Evolutionary conservation across 2,329 filamentous ascomycete genomes (phyloP).

Genomic region (Pseudogymnoascus sp.): DNA sequence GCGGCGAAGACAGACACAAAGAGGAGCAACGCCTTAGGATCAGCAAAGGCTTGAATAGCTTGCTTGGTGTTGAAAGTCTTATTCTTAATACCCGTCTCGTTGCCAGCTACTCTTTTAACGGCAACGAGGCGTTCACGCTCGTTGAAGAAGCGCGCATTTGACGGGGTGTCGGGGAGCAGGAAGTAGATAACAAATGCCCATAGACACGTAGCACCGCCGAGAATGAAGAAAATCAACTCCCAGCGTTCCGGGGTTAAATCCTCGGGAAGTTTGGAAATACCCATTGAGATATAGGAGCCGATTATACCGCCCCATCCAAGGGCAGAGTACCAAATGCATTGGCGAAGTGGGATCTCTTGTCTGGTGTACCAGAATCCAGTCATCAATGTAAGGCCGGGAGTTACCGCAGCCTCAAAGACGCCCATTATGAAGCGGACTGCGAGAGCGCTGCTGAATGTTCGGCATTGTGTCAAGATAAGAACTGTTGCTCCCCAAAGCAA

Average conservation of each 20-base stretch:
- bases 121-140: slow-evolving; percentile 26
- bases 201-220: slow-evolving; percentile 27
- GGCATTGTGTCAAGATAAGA: slow-evolving; percentile 28
- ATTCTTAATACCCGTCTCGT: slow-evolving; percentile 31
- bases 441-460: slow-evolving; percentile 22
- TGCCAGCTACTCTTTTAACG: slow-evolving; percentile 25
- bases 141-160: slow-evolving; percentile 26
- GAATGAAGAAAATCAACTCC: slow-evolving; percentile 29
- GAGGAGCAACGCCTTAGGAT: slow-evolving; percentile 27
- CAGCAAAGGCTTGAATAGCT: slow-evolving; percentile 21
- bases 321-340: slow-evolving; percentile 29
- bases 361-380: slow-evolving; percentile 31
- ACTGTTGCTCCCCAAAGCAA: slow-evolving; percentile 30
- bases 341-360: slow-evolving; percentile 29
- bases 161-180: slow-evolving; percentile 28
- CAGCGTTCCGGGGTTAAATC: slow-evolving; percentile 25
- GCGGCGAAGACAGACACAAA: slow-evolving; percentile 15
- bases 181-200: slow-evolving; percentile 28
- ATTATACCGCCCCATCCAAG: slow-evolving; percentile 27
- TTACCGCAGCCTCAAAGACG: slow-evolving; percentile 28
- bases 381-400: slow-evolving; percentile 29
- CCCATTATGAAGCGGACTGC: slow-evolving; percentile 24
- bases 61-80: slow-evolving; percentile 27
- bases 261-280: slow-evolving; percentile 24
- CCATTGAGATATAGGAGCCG: slow-evolving; percentile 29